These are phyloP conservation scores for Endoconidiophora polonica DNA, from an alignment of 2,329 filamentous ascomycete genomes.

Conservation along the genomic window DNA sequence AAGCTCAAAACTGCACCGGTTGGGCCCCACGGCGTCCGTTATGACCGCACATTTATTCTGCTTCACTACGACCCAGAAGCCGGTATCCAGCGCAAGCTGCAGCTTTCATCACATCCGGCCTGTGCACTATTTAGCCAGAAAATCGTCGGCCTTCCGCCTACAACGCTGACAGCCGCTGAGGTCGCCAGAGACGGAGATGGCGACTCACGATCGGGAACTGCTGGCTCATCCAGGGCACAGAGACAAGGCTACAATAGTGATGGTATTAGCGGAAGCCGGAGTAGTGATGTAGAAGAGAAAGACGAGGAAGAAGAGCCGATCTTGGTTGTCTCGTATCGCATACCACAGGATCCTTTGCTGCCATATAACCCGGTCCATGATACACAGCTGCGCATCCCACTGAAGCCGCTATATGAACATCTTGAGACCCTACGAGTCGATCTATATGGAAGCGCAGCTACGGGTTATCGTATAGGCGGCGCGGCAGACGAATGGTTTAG, in stretches of 20 bases:
- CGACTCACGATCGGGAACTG: not conserved
- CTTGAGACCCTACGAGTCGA: slow-evolving; percentile 34
- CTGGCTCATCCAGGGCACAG: too few relatives aligned
- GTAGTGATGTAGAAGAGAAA: too few relatives aligned
- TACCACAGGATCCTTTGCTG: not conserved
- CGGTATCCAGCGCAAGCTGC: slow-evolving; percentile 35
- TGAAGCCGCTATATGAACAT: slow-evolving; percentile 31
- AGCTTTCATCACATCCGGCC: slow-evolving; percentile 38
- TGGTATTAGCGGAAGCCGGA: too few relatives aligned
- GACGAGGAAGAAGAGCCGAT: not conserved
- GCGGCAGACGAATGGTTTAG: slow-evolving; percentile 50
- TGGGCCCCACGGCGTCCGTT: slow-evolving; percentile 41
- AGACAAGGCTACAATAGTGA: too few relatives aligned
- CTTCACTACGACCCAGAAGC: slow-evolving; percentile 31
- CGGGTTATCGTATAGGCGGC: slow-evolving; percentile 46
- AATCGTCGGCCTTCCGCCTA: slow-evolving; percentile 32
- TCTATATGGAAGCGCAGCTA: slow-evolving; percentile 41
- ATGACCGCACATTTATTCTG: slow-evolving; percentile 59
- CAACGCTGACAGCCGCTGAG: slow-evolving; percentile 43
- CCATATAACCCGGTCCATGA: slow-evolving; percentile 20
- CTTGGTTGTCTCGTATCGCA: not conserved
- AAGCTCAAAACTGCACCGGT: slow-evolving; percentile 35
- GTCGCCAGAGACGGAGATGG: slow-evolving; percentile 24
- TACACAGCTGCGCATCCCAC: slow-evolving; percentile 34
- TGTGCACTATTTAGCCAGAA: slow-evolving; percentile 48